Evolutionary conservation across 345 rosid species (phyloP), one percentile per base, ranked within the genome.

Genomic region (Lepidium africanum): DNA sequence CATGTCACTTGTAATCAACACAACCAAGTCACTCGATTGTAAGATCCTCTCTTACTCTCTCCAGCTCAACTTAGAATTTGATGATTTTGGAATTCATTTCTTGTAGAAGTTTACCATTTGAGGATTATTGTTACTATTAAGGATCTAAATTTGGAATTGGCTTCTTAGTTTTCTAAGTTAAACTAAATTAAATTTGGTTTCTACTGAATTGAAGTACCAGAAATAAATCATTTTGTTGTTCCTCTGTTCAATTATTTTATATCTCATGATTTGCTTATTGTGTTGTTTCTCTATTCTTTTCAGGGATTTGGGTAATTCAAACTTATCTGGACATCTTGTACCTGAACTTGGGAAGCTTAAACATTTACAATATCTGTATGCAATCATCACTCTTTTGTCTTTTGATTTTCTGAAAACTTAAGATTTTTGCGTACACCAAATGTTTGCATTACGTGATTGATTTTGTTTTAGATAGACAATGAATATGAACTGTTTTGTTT

Each of bases 241-340:
- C 33, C 33, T 30, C 33, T 30, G 33, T 30, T 30, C 7, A 30
- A 6, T 5, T 6, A 30, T 30, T 30, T 25, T 30, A 30, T 30
- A 30, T 30, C 32, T 23, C 55, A 23, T 50, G 30, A 17, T 11
- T 50, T 50, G 6, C 35, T n/a, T n/a, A 30, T 30, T 30, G 5
- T 30, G 33, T 30, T 30, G 33, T 30, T 30, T 7, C 33, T 30
- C 33, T 30, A 7, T 30, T 30, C 7, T 64, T 17, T 77, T 50
- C 87, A 86, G 90, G 77, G 92, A 86, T 78, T 73, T 89, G 69
- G 96, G 96, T 14, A 89, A 89, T 63, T 82, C 90, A 19, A 82
- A 85, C 57, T 75, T 87, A 16, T 84, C 85, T 32, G 90, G 96
- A 61, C 86, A 77, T 80, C 78, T 89, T 32, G 92, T 86, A 35